Conservation (phyloP, 106 monocot genomes). For the Dendrobium catenatum region DNA sequence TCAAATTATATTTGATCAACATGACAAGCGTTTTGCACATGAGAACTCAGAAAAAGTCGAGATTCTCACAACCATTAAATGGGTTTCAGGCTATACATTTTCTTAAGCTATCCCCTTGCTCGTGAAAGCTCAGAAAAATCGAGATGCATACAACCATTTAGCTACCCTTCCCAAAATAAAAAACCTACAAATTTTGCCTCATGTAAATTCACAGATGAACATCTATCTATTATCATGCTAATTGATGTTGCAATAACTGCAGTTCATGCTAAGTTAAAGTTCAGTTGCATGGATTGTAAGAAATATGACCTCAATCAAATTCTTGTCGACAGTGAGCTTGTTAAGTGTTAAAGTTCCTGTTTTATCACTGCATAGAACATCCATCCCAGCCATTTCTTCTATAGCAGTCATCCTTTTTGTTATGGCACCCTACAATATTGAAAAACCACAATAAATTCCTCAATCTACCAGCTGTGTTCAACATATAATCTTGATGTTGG, state of each 20-base stretch:
- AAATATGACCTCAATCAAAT: slow-evolving; percentile 33
- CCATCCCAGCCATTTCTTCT: slow-evolving; percentile 59
- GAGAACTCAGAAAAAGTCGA: neutral
- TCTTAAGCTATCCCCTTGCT: neutral
- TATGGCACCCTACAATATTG: slow-evolving; percentile 35
- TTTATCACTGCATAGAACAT: slow-evolving; percentile 55
- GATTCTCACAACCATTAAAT: neutral
- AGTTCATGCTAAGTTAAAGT: neutral
- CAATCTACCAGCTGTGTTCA: neutral
- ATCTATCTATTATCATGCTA: neutral
- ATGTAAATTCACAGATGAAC: neutral
- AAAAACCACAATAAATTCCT: neutral
- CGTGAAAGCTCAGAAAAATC: too few relatives aligned
- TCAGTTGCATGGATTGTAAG: neutral
- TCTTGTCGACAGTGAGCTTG: slow-evolving; percentile 45
- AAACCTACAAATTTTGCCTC: neutral
- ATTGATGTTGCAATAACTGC: neutral
- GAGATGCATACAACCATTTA: too few relatives aligned
- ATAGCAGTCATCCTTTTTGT: slow-evolving; percentile 61
- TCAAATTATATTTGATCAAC: slow-evolving; percentile 3
- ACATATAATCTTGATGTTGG: neutral
- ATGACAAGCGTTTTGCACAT: neutral
- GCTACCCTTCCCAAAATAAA: neutral
- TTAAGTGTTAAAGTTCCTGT: slow-evolving; percentile 57
- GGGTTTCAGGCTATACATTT: neutral